Conservation (phyloP, 2,329 filamentous ascomycete species). For the Cordyceps farinosa region DNA sequence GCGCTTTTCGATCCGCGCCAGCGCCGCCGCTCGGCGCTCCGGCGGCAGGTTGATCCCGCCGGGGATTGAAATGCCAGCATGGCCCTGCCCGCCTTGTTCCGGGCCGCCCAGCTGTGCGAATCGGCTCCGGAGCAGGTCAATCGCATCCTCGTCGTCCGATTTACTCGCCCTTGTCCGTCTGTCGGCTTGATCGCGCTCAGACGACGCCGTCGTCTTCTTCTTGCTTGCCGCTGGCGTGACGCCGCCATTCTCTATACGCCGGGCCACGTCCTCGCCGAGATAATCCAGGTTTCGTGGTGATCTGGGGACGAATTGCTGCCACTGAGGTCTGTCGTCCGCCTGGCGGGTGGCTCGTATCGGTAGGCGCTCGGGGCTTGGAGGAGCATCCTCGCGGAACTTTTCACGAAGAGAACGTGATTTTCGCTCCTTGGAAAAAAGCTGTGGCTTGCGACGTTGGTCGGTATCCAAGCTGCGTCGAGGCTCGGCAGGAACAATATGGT, state of each 20-base stretch:
- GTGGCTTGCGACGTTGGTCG: conserved; percentile 7
- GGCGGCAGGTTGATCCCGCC: conserved; percentile 45
- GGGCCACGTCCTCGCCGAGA: conserved; percentile 32
- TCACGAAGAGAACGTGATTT: conserved; percentile 29
- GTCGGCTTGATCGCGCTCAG: neutral
- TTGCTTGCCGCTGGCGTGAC: conserved; percentile 21
- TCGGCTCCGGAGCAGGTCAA: conserved; percentile 45
- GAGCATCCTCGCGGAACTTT: conserved; percentile 33
- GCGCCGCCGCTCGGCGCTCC: conserved; percentile 50
- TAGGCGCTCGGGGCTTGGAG: neutral
- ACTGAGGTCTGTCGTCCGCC: conserved; percentile 32
- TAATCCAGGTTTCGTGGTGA: conserved; percentile 38
- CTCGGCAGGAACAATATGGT: neutral
- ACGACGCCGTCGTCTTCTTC: neutral
- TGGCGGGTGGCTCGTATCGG: neutral
- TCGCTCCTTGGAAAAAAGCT: neutral
- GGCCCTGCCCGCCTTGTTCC: conserved; percentile 32
- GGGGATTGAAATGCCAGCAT: conserved; percentile 34
- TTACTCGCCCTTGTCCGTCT: neutral
- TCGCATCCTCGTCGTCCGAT: conserved; percentile 28
- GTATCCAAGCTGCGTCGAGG: conserved; percentile 29
- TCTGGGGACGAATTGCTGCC: conserved; percentile 42
- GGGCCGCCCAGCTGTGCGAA: conserved; percentile 45
- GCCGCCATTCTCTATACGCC: conserved; percentile 30
- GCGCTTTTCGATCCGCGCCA: conserved; percentile 52